phyloP scores from a whole-genome alignment of 176 grass and related monocot species.

The Zizania latifolia region DNA sequence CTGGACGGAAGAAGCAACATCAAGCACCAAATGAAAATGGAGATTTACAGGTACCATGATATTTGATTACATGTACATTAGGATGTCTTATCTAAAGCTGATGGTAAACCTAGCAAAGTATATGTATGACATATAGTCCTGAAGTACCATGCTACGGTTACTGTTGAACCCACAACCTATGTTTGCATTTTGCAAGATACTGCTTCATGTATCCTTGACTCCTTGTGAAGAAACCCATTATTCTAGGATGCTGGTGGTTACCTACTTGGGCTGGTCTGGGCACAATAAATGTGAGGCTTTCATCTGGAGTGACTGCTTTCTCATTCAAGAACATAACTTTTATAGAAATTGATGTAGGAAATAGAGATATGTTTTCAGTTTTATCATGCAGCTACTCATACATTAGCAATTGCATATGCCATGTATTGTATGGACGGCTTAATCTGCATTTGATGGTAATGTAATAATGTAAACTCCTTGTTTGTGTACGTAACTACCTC shows the following conservation, averaged over 20 bases:
- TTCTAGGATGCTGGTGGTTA: neutral
- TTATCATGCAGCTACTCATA: neutral
- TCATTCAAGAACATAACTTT: neutral
- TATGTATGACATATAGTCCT: neutral
- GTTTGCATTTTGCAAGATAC: neutral
- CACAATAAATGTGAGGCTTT: neutral
- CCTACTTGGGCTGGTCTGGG: neutral
- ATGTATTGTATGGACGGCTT: neutral
- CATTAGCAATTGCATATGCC: neutral
- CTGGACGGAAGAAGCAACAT: constrained; percentile 8
- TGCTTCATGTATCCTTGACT: neutral
- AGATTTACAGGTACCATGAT: constrained; percentile 16
- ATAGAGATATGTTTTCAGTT: neutral
- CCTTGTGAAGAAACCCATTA: neutral
- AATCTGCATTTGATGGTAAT: neutral
- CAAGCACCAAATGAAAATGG: constrained; percentile 12
- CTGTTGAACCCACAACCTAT: too few relatives aligned
- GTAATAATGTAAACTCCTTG: neutral
- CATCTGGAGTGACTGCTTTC: neutral
- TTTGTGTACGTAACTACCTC: neutral
- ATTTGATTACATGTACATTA: neutral
- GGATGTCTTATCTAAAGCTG: neutral
- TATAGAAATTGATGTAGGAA: neutral
- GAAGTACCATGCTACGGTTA: neutral
- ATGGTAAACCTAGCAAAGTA: neutral